Evolutionary conservation across 495 filamentous ascomycete species (phyloP).

Genomic region (Hypoxylon cercidicola): DNA sequence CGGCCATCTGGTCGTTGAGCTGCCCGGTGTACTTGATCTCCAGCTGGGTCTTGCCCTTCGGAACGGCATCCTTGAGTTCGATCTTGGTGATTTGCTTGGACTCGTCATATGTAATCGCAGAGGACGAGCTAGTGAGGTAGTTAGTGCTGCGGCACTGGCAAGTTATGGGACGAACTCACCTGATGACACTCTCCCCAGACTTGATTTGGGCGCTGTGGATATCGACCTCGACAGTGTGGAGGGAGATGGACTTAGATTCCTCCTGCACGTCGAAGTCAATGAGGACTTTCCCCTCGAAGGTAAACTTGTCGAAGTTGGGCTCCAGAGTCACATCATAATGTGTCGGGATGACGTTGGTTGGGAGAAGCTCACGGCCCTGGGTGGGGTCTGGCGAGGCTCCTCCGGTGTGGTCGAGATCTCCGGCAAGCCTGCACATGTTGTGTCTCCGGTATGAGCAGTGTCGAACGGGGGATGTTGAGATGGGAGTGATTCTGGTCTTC

Average conservation of each 20-base stretch:
- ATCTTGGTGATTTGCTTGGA: constrained; percentile 71
- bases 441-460: constrained; percentile 64
- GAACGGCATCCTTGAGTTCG: constrained; percentile 67
- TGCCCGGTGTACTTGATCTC: constrained; percentile 73
- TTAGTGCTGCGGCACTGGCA: constrained; percentile 20
- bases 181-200: constrained; percentile 58
- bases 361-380: constrained; percentile 66
- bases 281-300: constrained; percentile 73
- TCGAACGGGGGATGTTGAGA: constrained; percentile 48
- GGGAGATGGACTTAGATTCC: constrained; percentile 83
- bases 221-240: constrained; percentile 88
- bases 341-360: constrained; percentile 69
- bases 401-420: constrained; percentile 54
- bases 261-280: constrained; percentile 86
- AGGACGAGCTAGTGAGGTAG: constrained; percentile 57
- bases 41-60: constrained; percentile 71
- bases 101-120: constrained; percentile 68
- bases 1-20: constrained; percentile 83
- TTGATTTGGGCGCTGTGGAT: constrained; percentile 79
- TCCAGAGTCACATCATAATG: constrained; percentile 81
- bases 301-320: constrained; percentile 75
- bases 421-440: constrained; percentile 65
- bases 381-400: constrained; percentile 57
- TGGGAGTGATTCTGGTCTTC: constrained; percentile 35
- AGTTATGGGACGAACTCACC: constrained; percentile 37